These are phyloP conservation scores for Alternaria panax DNA, from an alignment of 2,329 filamentous ascomycete genomes.

Conservation along the genomic window DNA sequence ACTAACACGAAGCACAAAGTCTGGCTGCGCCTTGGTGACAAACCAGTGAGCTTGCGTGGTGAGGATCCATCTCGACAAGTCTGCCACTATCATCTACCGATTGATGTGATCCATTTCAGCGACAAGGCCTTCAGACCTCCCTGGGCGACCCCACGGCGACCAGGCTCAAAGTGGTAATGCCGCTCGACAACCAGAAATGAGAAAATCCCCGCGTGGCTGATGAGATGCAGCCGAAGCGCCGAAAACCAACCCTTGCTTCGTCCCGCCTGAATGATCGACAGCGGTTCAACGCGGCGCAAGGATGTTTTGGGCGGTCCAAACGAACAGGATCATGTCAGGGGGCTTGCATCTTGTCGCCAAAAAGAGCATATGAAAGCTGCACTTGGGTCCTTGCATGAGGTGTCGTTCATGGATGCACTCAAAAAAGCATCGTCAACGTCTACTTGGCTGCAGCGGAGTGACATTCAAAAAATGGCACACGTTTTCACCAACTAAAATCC, in stretches of 20 bases:
- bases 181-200: conserved; percentile 45
- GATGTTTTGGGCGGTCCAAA: conserved; percentile 36
- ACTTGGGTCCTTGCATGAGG: conserved; percentile 33
- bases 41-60: conserved; percentile 21
- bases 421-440: conserved; percentile 24
- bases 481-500: conserved; percentile 7
- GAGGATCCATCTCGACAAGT: conserved; percentile 10
- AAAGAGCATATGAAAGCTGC: conserved; percentile 26
- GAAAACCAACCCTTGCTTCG: conserved; percentile 40
- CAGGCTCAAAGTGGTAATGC: conserved; percentile 41
- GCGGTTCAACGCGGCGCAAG: conserved; percentile 42
- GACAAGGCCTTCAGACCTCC: conserved; percentile 25
- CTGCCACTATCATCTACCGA: conserved; percentile 21
- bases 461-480: conserved; percentile 19
- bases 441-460: conserved; percentile 33
- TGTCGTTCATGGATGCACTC: conserved; percentile 23
- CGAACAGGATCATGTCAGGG: conserved; percentile 45
- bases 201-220: conserved; percentile 44
- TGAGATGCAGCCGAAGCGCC: conserved; percentile 47
- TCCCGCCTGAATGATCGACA: conserved; percentile 49
- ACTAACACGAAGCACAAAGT: conserved; percentile 19
- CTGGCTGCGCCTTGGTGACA: conserved; percentile 30
- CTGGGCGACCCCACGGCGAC: conserved; percentile 39
- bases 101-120: conserved; percentile 14
- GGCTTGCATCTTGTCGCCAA: conserved; percentile 39